Percentiles rank a stretch among this genome's conserved stretches.
Evolutionary conservation across 371 early-diverging fungal species (phyloP).

Genomic region (Synchytrium microbalum): DNA sequence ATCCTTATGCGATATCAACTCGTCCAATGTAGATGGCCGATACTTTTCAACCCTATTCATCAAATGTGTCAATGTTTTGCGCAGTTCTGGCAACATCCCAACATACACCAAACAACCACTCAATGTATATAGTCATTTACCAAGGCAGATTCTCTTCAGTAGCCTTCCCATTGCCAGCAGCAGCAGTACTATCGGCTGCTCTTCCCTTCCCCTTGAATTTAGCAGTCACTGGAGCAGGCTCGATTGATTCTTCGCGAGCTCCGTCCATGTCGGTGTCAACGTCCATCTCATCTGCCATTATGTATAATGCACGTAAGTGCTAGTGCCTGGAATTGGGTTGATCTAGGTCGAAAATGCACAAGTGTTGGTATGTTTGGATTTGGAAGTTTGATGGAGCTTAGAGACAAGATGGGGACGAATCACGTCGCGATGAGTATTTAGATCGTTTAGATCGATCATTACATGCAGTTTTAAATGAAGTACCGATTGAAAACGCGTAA

Average conservation of each 20-base stretch:
- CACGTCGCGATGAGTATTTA: no score
- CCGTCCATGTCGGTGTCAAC: conserved; percentile 21
- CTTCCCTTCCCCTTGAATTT: conserved; percentile 30
- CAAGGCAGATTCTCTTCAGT: conserved; percentile 41
- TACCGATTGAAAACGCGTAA: no score
- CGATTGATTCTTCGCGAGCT: conserved; percentile 10
- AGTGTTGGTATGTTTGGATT: no score
- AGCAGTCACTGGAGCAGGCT: conserved; percentile 4
- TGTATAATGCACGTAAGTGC: no score
- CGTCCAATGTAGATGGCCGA: conserved; percentile 72
- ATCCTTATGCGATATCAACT: conserved; percentile 85
- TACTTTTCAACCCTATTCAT: conserved; percentile 87
- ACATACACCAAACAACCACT: not conserved
- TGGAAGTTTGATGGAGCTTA: no score
- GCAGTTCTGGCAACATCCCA: not conserved
- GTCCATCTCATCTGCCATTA: conserved; percentile 14
- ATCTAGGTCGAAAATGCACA: not conserved
- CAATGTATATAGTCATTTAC: conserved; percentile 15
- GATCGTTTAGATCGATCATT: no score
- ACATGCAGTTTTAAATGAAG: no score
- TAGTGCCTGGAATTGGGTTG: not conserved
- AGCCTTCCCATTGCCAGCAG: conserved; percentile 7
- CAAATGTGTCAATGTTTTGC: not conserved
- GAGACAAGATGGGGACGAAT: no score
- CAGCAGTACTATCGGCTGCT: conserved; percentile 15